phyloP scores from a whole-genome alignment of 441 rosid species.

The Sinapis alba region DNA sequence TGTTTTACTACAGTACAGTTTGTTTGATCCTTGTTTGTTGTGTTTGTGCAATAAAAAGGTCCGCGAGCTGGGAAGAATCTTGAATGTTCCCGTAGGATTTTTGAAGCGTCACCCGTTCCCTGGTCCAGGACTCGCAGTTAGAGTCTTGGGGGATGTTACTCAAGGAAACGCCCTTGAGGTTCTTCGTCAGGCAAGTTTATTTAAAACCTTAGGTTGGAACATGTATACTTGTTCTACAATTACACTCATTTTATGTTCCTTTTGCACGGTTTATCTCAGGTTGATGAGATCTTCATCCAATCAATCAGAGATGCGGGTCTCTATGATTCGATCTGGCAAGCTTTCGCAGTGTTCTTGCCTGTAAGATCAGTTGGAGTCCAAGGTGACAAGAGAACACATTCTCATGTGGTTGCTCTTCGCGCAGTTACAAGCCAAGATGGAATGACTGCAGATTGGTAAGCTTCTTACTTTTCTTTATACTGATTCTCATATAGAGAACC shows the following conservation, averaged over 20 bases:
- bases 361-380: slow-evolving; percentile 93
- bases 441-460: slow-evolving; percentile 95
- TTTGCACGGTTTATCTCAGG: slow-evolving; percentile 41
- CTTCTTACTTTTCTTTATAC: slow-evolving; percentile 8
- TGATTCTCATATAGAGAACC: not conserved
- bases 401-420: slow-evolving; percentile 94
- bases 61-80: slow-evolving; percentile 78
- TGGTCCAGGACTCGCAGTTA: slow-evolving; percentile 94
- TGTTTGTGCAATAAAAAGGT: slow-evolving; percentile 50
- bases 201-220: not conserved
- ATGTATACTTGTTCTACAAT: not conserved
- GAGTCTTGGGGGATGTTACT: slow-evolving; percentile 87
- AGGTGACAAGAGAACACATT: slow-evolving; percentile 97
- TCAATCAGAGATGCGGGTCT: slow-evolving; percentile 94
- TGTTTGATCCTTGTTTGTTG: slow-evolving; percentile 4
- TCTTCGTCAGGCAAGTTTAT: slow-evolving; percentile 67
- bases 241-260: not conserved
- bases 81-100: slow-evolving; percentile 76
- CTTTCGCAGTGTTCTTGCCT: slow-evolving; percentile 96
- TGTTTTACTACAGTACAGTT: not conserved
- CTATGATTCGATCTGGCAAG: slow-evolving; percentile 94
- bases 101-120: slow-evolving; percentile 95
- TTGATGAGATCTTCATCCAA: slow-evolving; percentile 94
- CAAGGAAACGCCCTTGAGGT: slow-evolving; percentile 84
- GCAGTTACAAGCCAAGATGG: slow-evolving; percentile 99